A percentile compares a stretch with the other conserved stretches of the same genome.
phyloP scores from a whole-genome alignment of 345 rosid species.

The Bruguiera gymnorhiza region DNA sequence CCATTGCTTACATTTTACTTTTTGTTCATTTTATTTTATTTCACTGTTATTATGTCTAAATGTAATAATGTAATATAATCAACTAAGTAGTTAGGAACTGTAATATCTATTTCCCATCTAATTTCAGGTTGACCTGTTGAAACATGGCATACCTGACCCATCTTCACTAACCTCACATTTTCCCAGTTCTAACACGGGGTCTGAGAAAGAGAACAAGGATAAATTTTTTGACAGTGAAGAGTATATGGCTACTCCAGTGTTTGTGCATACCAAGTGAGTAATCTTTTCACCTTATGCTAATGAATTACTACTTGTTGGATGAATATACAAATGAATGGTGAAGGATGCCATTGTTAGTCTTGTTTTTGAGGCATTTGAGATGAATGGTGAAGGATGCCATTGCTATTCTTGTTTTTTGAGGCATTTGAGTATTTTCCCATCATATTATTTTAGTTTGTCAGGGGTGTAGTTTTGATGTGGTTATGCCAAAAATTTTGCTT shows the following conservation, averaged over 20 bases:
- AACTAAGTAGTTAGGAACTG: no score
- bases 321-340: background rate
- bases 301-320: background rate
- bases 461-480: background rate
- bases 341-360: no score
- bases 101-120: background rate
- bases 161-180: slow-evolving; percentile 48
- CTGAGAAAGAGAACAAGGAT: slow-evolving; percentile 53
- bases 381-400: no score
- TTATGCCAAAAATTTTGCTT: no score
- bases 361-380: background rate
- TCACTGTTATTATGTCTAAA: no score
- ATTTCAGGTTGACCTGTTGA: slow-evolving; percentile 76
- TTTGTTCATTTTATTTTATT: no score
- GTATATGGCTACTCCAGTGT: slow-evolving; percentile 67
- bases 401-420: background rate
- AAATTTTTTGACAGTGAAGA: slow-evolving; percentile 49
- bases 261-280: slow-evolving; percentile 78
- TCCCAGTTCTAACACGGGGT: slow-evolving; percentile 39
- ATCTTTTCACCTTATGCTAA: slow-evolving; percentile 4
- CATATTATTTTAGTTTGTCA: no score
- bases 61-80: no score
- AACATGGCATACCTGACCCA: slow-evolving; percentile 83
- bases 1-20: no score
- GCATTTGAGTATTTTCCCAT: background rate